Percentiles rank a stretch among this genome's conserved stretches.
Conservation (phyloP, 2,329 filamentous ascomycete species). For the Plectosphaerella cucumerina region DNA sequence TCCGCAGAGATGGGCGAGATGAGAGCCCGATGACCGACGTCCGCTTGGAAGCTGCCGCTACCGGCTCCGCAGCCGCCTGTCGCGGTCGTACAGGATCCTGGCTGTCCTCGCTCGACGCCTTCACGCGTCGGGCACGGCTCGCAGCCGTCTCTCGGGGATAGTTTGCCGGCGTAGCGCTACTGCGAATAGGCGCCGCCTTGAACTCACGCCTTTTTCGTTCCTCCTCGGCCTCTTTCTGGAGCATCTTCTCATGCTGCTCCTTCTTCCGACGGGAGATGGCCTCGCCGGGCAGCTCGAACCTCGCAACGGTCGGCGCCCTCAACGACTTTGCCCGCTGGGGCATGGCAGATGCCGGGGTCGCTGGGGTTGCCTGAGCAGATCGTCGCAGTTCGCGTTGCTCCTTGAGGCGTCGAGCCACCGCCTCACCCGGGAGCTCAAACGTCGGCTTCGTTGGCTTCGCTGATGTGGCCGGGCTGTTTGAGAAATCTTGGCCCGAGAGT, state of each 20-base stretch:
- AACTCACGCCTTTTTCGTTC: conserved; percentile 58
- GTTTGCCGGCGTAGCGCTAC: conserved; percentile 33
- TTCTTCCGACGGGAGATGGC: conserved; percentile 52
- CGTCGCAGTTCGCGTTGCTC: conserved; percentile 55
- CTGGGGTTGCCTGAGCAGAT: conserved; percentile 24
- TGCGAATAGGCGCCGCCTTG: conserved; percentile 55
- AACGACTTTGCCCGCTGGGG: conserved; percentile 43
- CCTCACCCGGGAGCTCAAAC: conserved; percentile 62
- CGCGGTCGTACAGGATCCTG: background rate
- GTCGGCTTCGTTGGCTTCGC: conserved; percentile 50
- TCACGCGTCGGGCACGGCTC: conserved; percentile 51
- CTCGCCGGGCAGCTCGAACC: conserved; percentile 61
- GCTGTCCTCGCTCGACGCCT: conserved; percentile 17
- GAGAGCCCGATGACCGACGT: conserved; percentile 8
- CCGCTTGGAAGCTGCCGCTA: conserved; percentile 8
- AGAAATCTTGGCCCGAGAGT: conserved; percentile 38
- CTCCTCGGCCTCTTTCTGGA: conserved; percentile 56
- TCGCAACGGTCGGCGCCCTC: conserved; percentile 48
- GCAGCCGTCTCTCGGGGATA: conserved; percentile 53
- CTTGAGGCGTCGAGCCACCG: conserved; percentile 52
- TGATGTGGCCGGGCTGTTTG: conserved; percentile 46
- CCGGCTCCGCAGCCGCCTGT: background rate
- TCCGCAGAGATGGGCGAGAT: background rate
- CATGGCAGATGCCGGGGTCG: conserved; percentile 20
- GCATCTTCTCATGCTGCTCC: conserved; percentile 50